Percentiles rank a stretch among this genome's conserved stretches.
These are phyloP conservation scores for Salicornia ramosissima DNA, from an alignment of 148 eudicot genomes.

Conservation along the genomic window DNA sequence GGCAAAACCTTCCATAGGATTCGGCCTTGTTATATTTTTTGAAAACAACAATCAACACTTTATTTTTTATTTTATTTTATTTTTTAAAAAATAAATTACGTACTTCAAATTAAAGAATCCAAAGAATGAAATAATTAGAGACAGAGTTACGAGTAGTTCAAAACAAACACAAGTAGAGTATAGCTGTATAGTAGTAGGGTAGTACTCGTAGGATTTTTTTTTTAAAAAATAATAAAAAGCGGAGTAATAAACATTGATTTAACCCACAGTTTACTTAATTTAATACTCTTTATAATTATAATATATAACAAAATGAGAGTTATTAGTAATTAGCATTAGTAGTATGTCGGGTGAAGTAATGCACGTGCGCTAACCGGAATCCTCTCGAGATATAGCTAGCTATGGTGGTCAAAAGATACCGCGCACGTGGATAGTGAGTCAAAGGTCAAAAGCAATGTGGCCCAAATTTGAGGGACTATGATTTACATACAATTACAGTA, in stretches of 20 bases:
- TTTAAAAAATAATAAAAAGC: too few species aligned
- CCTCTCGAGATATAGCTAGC: slow-evolving; percentile 37
- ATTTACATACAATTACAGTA: too few species aligned
- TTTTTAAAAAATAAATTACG: too few species aligned
- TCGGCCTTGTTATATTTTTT: slow-evolving; percentile 12
- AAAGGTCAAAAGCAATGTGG: slow-evolving; percentile 48
- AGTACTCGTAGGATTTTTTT: too few species aligned
- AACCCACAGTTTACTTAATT: too few species aligned
- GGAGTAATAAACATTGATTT: too few species aligned
- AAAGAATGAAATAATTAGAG: slow-evolving; percentile 5
- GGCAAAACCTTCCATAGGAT: slow-evolving; percentile 24
- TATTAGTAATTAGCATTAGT: not conserved
- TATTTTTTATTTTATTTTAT: not conserved
- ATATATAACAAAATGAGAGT: too few species aligned
- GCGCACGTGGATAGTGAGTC: slow-evolving; percentile 67
- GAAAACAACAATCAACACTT: slow-evolving; percentile 6
- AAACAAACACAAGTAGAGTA: too few species aligned
- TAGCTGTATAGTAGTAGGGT: too few species aligned
- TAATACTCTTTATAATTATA: too few species aligned
- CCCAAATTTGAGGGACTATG: slow-evolving; percentile 17
- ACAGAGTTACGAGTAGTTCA: too few species aligned
- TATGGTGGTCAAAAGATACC: slow-evolving; percentile 63
- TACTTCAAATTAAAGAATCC: slow-evolving; percentile 12
- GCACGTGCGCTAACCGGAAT: slow-evolving; percentile 68
- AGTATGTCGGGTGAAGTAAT: slow-evolving; percentile 31